Conservation (phyloP, 768 basidiomycete species). For the Kwoniella bestiolae region DNA sequence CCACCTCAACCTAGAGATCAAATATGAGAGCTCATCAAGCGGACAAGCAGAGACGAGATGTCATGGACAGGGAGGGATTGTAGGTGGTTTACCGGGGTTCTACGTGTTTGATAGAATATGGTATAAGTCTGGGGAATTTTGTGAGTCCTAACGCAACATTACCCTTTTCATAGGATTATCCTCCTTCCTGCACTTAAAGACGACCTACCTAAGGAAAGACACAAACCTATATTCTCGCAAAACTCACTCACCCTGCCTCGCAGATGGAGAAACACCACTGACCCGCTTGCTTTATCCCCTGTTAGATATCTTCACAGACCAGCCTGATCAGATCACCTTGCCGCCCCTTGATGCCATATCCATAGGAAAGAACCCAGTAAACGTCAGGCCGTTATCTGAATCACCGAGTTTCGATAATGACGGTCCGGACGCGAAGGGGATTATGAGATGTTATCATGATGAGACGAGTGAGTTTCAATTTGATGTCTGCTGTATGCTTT, state of each 20-base stretch:
- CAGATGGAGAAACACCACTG: neutral
- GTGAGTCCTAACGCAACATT: constrained; percentile 3
- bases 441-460: neutral
- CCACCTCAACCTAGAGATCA: neutral
- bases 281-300: neutral
- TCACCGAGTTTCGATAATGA: neutral
- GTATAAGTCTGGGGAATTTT: constrained; percentile 6
- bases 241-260: too few species aligned
- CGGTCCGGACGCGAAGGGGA: neutral
- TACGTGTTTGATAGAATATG: constrained; percentile 15
- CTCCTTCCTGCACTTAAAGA: too few species aligned
- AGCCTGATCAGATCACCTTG: constrained; percentile 5
- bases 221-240: too few species aligned
- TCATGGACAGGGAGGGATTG: constrained; percentile 7
- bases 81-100: constrained; percentile 14
- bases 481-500: too few species aligned
- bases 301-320: constrained; percentile 17
- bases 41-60: neutral
- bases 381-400: constrained; percentile 1
- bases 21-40: neutral
- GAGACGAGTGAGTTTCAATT: constrained; percentile 1
- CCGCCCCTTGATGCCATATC: neutral
- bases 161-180: too few species aligned
- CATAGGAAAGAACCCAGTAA: neutral
- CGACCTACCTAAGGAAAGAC: too few species aligned